Conservation (phyloP, 169 alveolate genomes). For the Plasmodium blacklocki region DNA sequence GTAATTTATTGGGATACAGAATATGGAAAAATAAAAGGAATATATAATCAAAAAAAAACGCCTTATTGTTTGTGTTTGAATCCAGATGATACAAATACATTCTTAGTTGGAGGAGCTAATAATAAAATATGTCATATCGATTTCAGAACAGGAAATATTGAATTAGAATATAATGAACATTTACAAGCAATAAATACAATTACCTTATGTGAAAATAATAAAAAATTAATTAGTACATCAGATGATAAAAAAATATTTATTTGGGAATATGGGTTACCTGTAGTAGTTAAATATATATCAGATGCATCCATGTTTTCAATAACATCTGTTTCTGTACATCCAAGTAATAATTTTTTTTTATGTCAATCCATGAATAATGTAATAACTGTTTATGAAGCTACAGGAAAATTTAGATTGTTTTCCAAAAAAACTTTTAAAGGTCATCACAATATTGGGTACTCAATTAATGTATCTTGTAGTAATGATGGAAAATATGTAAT, state of each 20-base stretch:
- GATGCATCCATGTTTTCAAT: slow-evolving; percentile 96
- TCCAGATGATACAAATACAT: slow-evolving; percentile 91
- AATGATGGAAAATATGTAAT: slow-evolving; percentile 96
- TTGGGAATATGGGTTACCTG: slow-evolving; percentile 98
- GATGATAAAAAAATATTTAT: slow-evolving; percentile 96
- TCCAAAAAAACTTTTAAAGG: slow-evolving; percentile 96
- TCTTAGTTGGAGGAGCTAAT: slow-evolving; percentile 95
- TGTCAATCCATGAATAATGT: slow-evolving; percentile 97
- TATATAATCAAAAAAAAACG: slow-evolving; percentile 90
- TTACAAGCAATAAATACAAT: slow-evolving; percentile 94
- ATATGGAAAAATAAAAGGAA: slow-evolving; percentile 95
- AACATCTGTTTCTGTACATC: slow-evolving; percentile 94
- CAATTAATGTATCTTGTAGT: slow-evolving; percentile 94
- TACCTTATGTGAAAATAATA: slow-evolving; percentile 93
- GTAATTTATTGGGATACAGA: slow-evolving; percentile 97
- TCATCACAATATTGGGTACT: slow-evolving; percentile 94
- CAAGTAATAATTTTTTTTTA: slow-evolving; percentile 94
- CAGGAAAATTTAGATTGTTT: slow-evolving; percentile 89
- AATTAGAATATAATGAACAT: slow-evolving; percentile 95
- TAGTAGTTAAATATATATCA: slow-evolving; percentile 95
- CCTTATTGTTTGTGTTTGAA: slow-evolving; percentile 95
- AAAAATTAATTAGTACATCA: slow-evolving; percentile 94
- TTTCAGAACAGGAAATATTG: slow-evolving; percentile 91
- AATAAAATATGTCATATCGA: slow-evolving; percentile 94
- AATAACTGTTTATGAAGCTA: slow-evolving; percentile 95